These are phyloP conservation scores for Neurospora sp. DNA, from an alignment of 495 filamentous ascomycete genomes.

Conservation along the genomic window DNA sequence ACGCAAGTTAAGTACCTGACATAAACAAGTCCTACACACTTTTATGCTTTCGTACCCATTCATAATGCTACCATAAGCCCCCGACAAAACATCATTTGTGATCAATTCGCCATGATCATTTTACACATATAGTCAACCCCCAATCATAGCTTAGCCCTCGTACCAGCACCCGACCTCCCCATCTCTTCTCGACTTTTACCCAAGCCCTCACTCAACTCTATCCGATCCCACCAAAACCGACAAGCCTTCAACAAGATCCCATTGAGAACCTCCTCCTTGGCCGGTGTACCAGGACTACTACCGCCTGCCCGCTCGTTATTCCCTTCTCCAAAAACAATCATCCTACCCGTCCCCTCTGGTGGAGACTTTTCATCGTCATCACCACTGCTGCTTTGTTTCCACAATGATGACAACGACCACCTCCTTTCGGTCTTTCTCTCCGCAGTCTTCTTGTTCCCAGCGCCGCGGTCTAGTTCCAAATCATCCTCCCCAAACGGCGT, in stretches of 20 bases:
- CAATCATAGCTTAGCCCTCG: constrained; percentile 5
- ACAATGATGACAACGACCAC: background rate
- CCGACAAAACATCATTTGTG: background rate
- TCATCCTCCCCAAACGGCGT: constrained; percentile 11
- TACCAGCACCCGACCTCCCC: background rate
- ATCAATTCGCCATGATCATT: background rate
- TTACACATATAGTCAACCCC: background rate
- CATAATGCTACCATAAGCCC: background rate
- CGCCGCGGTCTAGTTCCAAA: background rate
- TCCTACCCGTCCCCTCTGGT: constrained; percentile 9
- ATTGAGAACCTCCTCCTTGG: constrained; percentile 29
- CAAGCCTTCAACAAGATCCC: constrained; percentile 40
- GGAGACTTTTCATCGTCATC: background rate
- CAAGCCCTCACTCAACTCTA: constrained; percentile 32
- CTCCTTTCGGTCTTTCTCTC: constrained; percentile 2
- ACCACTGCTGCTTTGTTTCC: background rate
- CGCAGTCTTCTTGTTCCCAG: background rate
- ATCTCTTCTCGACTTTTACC: constrained; percentile 9
- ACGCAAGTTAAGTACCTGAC: background rate
- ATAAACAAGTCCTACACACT: background rate
- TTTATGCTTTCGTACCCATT: background rate
- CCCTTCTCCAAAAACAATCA: constrained; percentile 50
- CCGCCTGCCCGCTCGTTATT: constrained; percentile 49
- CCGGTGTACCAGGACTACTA: constrained; percentile 28
- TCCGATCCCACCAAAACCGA: constrained; percentile 45